Percentiles rank a stretch among this genome's conserved stretches.
Evolutionary conservation across 495 filamentous ascomycete genomes (phyloP).

Genomic region (Terfezia claveryi): DNA sequence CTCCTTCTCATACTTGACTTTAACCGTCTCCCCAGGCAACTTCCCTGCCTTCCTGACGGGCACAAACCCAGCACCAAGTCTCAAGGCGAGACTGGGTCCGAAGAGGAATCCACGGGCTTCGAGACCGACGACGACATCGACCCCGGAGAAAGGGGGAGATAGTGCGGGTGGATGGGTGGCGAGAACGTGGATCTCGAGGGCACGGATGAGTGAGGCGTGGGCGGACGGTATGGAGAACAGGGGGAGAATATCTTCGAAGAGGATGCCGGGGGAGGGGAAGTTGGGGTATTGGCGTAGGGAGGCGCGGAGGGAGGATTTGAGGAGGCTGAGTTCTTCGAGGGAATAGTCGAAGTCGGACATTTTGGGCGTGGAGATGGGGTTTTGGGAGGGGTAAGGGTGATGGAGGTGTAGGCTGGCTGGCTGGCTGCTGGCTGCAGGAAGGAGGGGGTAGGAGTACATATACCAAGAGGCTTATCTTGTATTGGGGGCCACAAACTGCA

Average conservation of each 20-base stretch:
- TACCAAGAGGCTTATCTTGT: too few species aligned
- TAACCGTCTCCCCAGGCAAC: constrained; percentile 69
- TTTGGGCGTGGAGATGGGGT: background rate
- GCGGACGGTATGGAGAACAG: constrained; percentile 65
- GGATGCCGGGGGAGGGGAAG: constrained; percentile 82
- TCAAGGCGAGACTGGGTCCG: constrained; percentile 70
- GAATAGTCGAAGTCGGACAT: too few species aligned
- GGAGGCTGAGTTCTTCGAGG: constrained; percentile 8
- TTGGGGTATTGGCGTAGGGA: constrained; percentile 38
- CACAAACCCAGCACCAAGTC: constrained; percentile 71
- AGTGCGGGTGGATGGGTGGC: constrained; percentile 26
- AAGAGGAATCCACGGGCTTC: constrained; percentile 93
- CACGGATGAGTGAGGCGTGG: constrained; percentile 58
- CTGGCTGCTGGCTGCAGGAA: too few species aligned
- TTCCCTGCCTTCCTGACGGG: constrained; percentile 93
- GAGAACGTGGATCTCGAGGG: constrained; percentile 63
- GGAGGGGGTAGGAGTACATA: too few species aligned
- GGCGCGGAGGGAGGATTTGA: constrained; percentile 24
- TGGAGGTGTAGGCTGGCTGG: too few species aligned
- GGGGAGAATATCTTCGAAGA: constrained; percentile 97
- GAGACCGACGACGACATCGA: constrained; percentile 80
- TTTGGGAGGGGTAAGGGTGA: background rate
- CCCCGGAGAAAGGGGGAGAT: constrained; percentile 30
- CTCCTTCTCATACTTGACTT: constrained; percentile 76
- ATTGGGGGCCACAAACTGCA: too few species aligned